A percentile compares a stretch with the other conserved stretches of the same genome.
Evolutionary conservation across 2,329 filamentous ascomycete species (phyloP).

Genomic region (Xylariaceae sp.): DNA sequence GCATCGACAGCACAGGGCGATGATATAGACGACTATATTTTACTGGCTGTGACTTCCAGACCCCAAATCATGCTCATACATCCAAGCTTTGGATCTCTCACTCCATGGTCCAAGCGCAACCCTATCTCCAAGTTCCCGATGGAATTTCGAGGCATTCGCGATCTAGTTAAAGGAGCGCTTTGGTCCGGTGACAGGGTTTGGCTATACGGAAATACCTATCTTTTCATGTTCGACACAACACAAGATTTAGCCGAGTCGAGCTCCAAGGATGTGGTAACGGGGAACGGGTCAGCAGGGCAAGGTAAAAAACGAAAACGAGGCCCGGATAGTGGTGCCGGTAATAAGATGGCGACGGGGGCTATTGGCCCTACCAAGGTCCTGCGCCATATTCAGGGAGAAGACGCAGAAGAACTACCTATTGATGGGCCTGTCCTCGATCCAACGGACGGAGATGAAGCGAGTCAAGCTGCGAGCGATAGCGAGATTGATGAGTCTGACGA

Average conservation of each 20-base stretch:
- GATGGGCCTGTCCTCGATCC: slow-evolving; percentile 26
- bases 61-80: slow-evolving; percentile 74
- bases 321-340: slow-evolving; percentile 49
- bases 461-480: slow-evolving; percentile 29
- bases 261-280: slow-evolving; percentile 27
- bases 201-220: slow-evolving; percentile 80
- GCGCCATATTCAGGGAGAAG: slow-evolving; percentile 19
- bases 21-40: slow-evolving; percentile 44
- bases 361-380: slow-evolving; percentile 30
- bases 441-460: slow-evolving; percentile 32
- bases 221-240: slow-evolving; percentile 87
- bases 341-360: slow-evolving; percentile 46
- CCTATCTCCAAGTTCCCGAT: slow-evolving; percentile 68
- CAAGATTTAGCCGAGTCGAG: slow-evolving; percentile 55
- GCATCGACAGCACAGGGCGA: slow-evolving; percentile 29
- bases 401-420: slow-evolving; percentile 29
- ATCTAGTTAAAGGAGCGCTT: slow-evolving; percentile 76
- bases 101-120: slow-evolving; percentile 82
- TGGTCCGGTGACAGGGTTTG: slow-evolving; percentile 80
- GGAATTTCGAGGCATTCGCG: slow-evolving; percentile 69
- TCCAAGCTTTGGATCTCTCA: slow-evolving; percentile 69
- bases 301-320: slow-evolving; percentile 55
- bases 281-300: slow-evolving; percentile 27
- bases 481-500: slow-evolving; percentile 36
- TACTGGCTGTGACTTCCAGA: slow-evolving; percentile 52